Evolutionary conservation across 768 basidiomycete genomes (phyloP).

Genomic region (Coprinopsis sp.): DNA sequence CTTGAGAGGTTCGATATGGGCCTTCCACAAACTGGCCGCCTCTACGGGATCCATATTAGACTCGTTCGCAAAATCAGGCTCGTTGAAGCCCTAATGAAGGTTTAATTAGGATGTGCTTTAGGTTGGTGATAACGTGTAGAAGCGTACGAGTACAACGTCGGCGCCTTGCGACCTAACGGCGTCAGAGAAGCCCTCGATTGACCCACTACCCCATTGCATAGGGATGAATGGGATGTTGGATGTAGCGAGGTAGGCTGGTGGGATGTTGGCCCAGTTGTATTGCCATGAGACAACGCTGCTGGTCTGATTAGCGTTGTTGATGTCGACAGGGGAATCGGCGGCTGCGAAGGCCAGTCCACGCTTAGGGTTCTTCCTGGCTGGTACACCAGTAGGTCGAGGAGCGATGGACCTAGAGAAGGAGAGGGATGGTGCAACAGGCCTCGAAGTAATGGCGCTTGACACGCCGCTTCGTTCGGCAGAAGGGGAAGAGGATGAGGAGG

Average conservation of each 20-base stretch:
- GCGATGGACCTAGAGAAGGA: slow-evolving; percentile 5
- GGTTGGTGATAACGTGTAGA: slow-evolving; percentile 28
- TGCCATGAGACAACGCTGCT: slow-evolving; percentile 42
- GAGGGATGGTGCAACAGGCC: background rate
- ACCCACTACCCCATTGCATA: slow-evolving; percentile 48
- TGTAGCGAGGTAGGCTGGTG: slow-evolving; percentile 38
- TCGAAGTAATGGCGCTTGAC: too few species aligned
- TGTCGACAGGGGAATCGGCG: slow-evolving; percentile 35
- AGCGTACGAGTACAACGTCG: slow-evolving; percentile 40
- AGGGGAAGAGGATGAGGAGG: background rate
- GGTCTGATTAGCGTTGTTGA: slow-evolving; percentile 42
- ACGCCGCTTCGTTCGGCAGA: too few species aligned
- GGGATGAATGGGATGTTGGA: slow-evolving; percentile 45
- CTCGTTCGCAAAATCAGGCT: slow-evolving; percentile 53
- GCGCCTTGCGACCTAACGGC: slow-evolving; percentile 43
- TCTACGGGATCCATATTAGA: slow-evolving; percentile 41
- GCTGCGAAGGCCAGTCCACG: slow-evolving; percentile 44
- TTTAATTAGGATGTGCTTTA: slow-evolving; percentile 5
- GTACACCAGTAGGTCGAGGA: slow-evolving; percentile 13
- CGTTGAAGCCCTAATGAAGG: slow-evolving; percentile 30
- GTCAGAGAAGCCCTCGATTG: slow-evolving; percentile 34
- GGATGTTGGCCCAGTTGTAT: slow-evolving; percentile 50
- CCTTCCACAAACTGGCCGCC: slow-evolving; percentile 54
- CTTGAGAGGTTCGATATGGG: slow-evolving; percentile 53
- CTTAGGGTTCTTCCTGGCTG: slow-evolving; percentile 34